These are phyloP conservation scores for Pythium oligandrum DNA, from an alignment of 352 stramenopile genomes.

Conservation along the genomic window DNA sequence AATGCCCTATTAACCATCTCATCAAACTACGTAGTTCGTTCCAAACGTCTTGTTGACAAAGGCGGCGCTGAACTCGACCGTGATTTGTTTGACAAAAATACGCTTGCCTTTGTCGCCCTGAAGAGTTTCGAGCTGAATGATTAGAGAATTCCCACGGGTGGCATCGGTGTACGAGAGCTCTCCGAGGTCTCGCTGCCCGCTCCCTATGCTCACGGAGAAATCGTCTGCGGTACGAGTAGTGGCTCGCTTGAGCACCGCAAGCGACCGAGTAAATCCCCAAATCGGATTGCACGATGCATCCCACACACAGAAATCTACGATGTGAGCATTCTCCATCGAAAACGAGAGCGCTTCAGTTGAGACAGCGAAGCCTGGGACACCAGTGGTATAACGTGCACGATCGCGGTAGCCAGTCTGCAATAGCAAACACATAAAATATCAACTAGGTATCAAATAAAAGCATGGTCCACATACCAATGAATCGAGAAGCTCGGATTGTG, in stretches of 20 bases:
- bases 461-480: conserved; percentile 16
- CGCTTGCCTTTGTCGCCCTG: conserved; percentile 2
- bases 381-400: conserved; percentile 26
- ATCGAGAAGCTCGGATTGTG: conserved; percentile 27
- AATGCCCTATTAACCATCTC: too few relatives aligned
- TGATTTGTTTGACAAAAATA: conserved; percentile 35
- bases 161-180: conserved; percentile 25
- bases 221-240: conserved; percentile 3
- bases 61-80: conserved; percentile 27
- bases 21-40: conserved; percentile 24
- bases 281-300: conserved; percentile 38
- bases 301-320: conserved; percentile 59
- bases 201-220: conserved; percentile 20
- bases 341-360: conserved; percentile 39
- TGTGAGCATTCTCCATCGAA: conserved; percentile 27
- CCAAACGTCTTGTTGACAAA: conserved; percentile 54
- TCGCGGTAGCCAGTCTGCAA: conserved; percentile 29
- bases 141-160: conserved; percentile 24
- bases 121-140: conserved; percentile 13
- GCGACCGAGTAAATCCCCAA: conserved; percentile 36
- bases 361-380: conserved; percentile 19
- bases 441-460: background rate
- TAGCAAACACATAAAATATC: conserved; percentile 2
- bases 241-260: conserved; percentile 15
- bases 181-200: conserved; percentile 8